Evolutionary conservation across 2,329 filamentous ascomycete species (phyloP), one percentile per base, ranked within the genome.

Genomic region (Exophiala viscosa): DNA sequence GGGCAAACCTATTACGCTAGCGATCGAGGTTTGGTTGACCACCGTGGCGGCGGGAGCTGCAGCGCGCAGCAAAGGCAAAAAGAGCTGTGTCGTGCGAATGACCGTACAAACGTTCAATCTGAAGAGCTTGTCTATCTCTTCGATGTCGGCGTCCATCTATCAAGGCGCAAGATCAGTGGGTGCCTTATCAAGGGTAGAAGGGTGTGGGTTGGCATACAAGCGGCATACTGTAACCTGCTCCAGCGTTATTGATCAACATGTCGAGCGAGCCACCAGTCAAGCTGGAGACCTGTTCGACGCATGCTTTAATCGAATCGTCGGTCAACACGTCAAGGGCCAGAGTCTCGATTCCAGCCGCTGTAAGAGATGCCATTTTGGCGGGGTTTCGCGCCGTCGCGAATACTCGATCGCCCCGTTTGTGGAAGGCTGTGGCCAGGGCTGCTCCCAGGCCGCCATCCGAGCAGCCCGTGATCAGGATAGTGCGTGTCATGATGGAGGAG

Each of bases 361-460:
- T 61, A 3, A 61, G 45, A 33, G 46, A 31, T 1, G 49, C 33
- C 56, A 70, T 67, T 47, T 71, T 73, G 11, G 62, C 46, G 0
- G 59, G 52, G 41, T 70, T 63, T 13, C 73, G 71, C 2, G 70
- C 68, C 1, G 74, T 75, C 31, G 79, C 80, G 49, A 84, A 76
- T 48, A 85, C 81, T 18, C 76, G 74, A 52, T 79, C 69, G 45
- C 78, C 78, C 67, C 67, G 57, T 20, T 62, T 67, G 50, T 80
- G 73, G 62, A 84, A 84, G 61, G 83, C 79, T 14, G 73, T 71
- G 1, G 80, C 79, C 11, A 85, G 71, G 13, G 76, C 75, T 61
- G 84, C 75, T 23, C 82, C 82, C 56, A 84, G 83, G 48, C 78
- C 77, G 35, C 79, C 78, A 5, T 78, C 75, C 1, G 73, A 76